Evolutionary conservation across 73 alveolate species (phyloP).

Genomic region (Tetrahymena thermophila): DNA sequence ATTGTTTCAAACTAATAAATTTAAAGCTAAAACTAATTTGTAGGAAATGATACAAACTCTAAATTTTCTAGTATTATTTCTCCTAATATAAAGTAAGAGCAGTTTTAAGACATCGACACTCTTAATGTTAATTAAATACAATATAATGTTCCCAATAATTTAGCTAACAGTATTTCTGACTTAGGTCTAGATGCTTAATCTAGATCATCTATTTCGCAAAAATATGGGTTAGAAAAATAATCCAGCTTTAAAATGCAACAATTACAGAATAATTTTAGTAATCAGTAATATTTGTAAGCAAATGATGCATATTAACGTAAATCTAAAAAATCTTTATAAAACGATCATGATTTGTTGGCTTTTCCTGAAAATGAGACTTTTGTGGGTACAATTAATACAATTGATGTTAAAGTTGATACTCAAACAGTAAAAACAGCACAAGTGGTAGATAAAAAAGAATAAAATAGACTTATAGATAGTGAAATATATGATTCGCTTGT

Average conservation of each 20-base stretch:
- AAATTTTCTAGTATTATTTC: neutral
- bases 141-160: neutral
- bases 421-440: neutral
- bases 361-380: neutral
- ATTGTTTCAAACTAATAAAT: neutral
- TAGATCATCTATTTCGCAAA: neutral
- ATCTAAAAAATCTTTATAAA: neutral
- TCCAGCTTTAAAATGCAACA: neutral
- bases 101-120: neutral
- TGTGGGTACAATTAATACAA: neutral
- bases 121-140: neutral
- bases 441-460: neutral
- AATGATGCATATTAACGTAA: neutral
- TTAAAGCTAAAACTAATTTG: neutral
- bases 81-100: neutral
- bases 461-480: neutral
- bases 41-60: neutral
- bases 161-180: neutral
- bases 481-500: neutral
- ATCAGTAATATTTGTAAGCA: neutral
- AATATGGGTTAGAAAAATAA: neutral
- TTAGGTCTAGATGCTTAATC: neutral
- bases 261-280: neutral
- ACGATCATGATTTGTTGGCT: neutral
- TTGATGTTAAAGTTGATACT: neutral